Evolutionary conservation across 2,329 filamentous ascomycete genomes (phyloP).

Genomic region (Dothiorella sarmentorum): DNA sequence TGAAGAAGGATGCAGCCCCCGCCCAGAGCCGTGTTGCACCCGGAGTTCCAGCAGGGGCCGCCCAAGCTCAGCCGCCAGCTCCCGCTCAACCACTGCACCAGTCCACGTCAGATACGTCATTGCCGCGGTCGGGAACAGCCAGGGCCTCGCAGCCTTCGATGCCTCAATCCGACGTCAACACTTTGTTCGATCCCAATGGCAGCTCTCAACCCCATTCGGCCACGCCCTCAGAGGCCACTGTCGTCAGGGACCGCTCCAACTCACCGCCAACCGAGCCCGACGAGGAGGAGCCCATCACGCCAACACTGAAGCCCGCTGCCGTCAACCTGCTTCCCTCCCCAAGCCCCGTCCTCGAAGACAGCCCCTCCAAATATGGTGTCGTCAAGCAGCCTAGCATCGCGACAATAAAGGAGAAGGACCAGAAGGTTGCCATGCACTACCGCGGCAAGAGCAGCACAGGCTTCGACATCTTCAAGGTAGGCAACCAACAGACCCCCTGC

Average conservation of each 20-base stretch:
- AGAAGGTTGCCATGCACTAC: slow-evolving; percentile 25
- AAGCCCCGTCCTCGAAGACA: slow-evolving; percentile 19
- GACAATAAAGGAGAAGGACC: background rate
- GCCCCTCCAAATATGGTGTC: slow-evolving; percentile 22
- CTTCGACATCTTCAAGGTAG: slow-evolving; percentile 37
- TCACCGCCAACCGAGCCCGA: slow-evolving; percentile 16
- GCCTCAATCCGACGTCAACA: background rate
- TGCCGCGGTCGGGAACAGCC: background rate
- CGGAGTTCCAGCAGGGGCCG: background rate
- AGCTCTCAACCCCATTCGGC: background rate
- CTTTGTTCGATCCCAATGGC: background rate
- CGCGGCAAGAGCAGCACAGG: slow-evolving; percentile 38
- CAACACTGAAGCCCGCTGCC: slow-evolving; percentile 14
- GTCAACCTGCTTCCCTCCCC: slow-evolving; percentile 18
- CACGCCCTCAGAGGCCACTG: slow-evolving; percentile 6
- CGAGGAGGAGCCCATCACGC: slow-evolving; percentile 17
- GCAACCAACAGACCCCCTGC: slow-evolving; percentile 4
- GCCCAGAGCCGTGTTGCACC: background rate
- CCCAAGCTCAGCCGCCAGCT: slow-evolving; percentile 1
- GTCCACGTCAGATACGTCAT: background rate
- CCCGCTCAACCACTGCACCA: background rate
- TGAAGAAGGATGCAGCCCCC: slow-evolving; percentile 1
- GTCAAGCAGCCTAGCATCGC: slow-evolving; percentile 8
- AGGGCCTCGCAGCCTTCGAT: background rate
- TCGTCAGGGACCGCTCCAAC: slow-evolving; percentile 5